Base-by-base conservation (phyloP, 768 basidiomycete species). In the Boletus subcaerulescens region DNA sequence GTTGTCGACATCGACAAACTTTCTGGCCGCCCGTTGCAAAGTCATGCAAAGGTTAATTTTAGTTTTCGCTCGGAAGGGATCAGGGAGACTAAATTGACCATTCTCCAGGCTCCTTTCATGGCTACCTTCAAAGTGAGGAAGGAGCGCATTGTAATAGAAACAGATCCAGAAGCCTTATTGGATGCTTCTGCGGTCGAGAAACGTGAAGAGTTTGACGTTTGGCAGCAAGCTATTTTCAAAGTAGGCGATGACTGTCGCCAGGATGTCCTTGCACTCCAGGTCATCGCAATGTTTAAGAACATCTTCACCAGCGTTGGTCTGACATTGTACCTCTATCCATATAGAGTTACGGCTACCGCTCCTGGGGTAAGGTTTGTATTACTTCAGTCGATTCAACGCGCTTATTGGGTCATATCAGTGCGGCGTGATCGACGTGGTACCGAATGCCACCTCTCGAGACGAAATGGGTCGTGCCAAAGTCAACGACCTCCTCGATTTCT, bases 271-370 rank as follows among this genome's bases (percentile, higher is more conserved):
- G 97, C 97, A 0, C 76, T 99, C 45, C 97, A 99, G 65, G 75
- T 98, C 57, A 98, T 99, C 58, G 97, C 97, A 6, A 98, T 98
- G 94, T 98, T 98, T 82, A 98, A 98, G 74, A 98, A 97, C 70
- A 88, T 98, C 53, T 99, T 96, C 74, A 89, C 81, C 13, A 82
- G 83, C 57, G 81, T 96, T 55, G 97, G 97, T 1, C 76, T 99
- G 52, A 89, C 86, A 3, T 74, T 98, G 18, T 98, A 98, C 65
- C 80, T 99, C 38, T 96, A 85, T 71, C 97, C 97, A 0, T 99
- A 99, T 65, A 84, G 96, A 41, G 97, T 99, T 15, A 97, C 94
- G 11, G 96, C 97, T 1, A 98, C 97, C 8, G 94, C 85, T 13
- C 93, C 97, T 11, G 97, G 96, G 12, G 96, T 97, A 64, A 65